Evolutionary conservation across 2,329 filamentous ascomycete genomes (phyloP), one percentile per base, ranked within the genome.

Genomic region (Trichophyton rubrum): DNA sequence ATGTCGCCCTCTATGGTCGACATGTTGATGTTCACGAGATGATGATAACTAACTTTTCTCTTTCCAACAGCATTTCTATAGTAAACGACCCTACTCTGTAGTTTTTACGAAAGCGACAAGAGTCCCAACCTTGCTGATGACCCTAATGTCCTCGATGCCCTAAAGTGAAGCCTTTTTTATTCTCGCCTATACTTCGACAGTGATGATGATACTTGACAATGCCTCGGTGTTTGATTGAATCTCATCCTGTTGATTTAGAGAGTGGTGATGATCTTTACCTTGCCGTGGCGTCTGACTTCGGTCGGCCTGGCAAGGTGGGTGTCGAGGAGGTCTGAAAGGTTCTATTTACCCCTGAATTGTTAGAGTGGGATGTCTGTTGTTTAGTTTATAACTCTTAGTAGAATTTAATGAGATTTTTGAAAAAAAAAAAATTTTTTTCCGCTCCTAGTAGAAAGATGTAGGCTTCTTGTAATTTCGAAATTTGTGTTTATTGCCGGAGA

Each of bases 191-290:
- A 49, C 45, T 60, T 60, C 58, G 59, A 65, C 55, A 5, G 40
- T 8, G 11, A 24, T 57, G 33, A 43, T 63, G 62, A 20, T 65
- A 62, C 56, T 59, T 62, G 56, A 61, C 63, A 62, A 66, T 66
- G 66, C 70, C 63, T 59, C 61, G 68, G 67, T 66, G 66, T 67
- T 67, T 73, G 73, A 81, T 59, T 64, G 60, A 63, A 63, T 65
- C 66, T 66, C 64, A 57, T 40, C 35, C 60, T 65, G 65, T 57
- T 86, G 64, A 70, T 88, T 88, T 84, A 91, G 87, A 87, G 83
- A 85, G 86, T 85, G 86, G 85, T 90, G 87, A 93, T 93, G 90
- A 95, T 93, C 89, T 93, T 87, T 80, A 85, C 87, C 88, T 86
- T 77, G 80, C 80, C 73, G 70, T 71, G 78, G 74, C 77, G 81